Base-by-base conservation (phyloP, 2,329 filamentous ascomycete species). In the Aspergillus sp. region DNA sequence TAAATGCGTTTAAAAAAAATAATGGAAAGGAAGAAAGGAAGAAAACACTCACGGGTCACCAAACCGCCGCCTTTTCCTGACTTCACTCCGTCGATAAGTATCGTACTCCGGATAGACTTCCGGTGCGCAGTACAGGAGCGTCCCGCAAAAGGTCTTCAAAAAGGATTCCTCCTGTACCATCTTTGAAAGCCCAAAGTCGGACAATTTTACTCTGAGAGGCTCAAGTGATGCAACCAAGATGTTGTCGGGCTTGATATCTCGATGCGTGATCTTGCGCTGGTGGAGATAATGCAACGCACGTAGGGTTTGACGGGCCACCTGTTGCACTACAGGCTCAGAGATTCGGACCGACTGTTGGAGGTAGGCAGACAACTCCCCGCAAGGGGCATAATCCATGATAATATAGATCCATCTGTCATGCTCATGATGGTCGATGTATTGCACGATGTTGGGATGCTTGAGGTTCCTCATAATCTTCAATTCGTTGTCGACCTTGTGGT, bases 221-320 rank as follows among this genome's bases (percentile, higher is more conserved):
- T 83, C 73, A 7, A 80, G 64, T 1, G 81, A 83, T 7, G 82
- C 76, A 55, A 97, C 86, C 36, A 98, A 75, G 50, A 98, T 96
- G 60, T 98, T 98, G 73, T 98, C 93, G 0, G 93, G 93, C 64
- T 98, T 98, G 61, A 98, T 89, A 66, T 98, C 93, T n/a, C 93
- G 85, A 68, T 98, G 93, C 0, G 91, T 97, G 57, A 98, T 96
- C 61, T 85, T 88, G 58, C 86, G 84, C 45, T 77, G 74, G 65
- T 98, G 93, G 6, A 98, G 75, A 64, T 98, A 96, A 29, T 81
- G 82, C 44, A 98, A 72, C 2, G 91, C 91, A 55, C 84, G 80
- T 39, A 96, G 71, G 33, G 97, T 79, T 48, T 73, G 71, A 7
- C 68, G 65, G 10, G 89, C 80, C 65, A 96, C 86, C 4, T 73